Percentiles rank a stretch among this genome's conserved stretches.
Conservation (phyloP, 805 yeast species). For the Torulaspora microellipsoides region DNA sequence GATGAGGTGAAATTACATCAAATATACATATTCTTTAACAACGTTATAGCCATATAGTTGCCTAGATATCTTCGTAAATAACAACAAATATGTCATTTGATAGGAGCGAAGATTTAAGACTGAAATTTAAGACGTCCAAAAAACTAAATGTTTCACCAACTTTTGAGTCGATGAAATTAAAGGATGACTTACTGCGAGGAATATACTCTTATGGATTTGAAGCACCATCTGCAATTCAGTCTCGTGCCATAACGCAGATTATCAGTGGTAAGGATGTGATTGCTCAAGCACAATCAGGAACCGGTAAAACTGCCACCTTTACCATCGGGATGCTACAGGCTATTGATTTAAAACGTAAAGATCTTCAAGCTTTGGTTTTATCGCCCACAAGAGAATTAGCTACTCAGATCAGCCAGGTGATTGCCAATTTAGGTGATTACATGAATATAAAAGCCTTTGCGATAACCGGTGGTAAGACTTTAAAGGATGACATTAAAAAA, state of each 20-base stretch:
- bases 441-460: slow-evolving; percentile 85
- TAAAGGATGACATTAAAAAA: slow-evolving; percentile 73
- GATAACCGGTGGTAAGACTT: slow-evolving; percentile 88
- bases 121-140: slow-evolving; percentile 60
- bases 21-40: neutral
- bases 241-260: slow-evolving; percentile 92
- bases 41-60: neutral
- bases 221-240: slow-evolving; percentile 94
- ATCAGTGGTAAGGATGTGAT: slow-evolving; percentile 90
- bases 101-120: slow-evolving; percentile 51
- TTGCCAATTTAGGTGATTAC: slow-evolving; percentile 79
- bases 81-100: slow-evolving; percentile 49
- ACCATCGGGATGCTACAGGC: slow-evolving; percentile 89
- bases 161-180: slow-evolving; percentile 71
- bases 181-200: slow-evolving; percentile 56
- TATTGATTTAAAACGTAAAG: slow-evolving; percentile 65
- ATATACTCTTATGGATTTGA: slow-evolving; percentile 90
- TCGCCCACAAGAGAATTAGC: slow-evolving; percentile 98
- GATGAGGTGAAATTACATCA: neutral
- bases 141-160: slow-evolving; percentile 48
- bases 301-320: slow-evolving; percentile 99
- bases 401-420: slow-evolving; percentile 84
- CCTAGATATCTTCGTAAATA: neutral
- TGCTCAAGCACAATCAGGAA: slow-evolving; percentile 98
- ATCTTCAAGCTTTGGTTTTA: slow-evolving; percentile 82